These are phyloP conservation scores for Yamadazyma philogaea DNA, from an alignment of 805 yeast species.

Conservation along the genomic window DNA sequence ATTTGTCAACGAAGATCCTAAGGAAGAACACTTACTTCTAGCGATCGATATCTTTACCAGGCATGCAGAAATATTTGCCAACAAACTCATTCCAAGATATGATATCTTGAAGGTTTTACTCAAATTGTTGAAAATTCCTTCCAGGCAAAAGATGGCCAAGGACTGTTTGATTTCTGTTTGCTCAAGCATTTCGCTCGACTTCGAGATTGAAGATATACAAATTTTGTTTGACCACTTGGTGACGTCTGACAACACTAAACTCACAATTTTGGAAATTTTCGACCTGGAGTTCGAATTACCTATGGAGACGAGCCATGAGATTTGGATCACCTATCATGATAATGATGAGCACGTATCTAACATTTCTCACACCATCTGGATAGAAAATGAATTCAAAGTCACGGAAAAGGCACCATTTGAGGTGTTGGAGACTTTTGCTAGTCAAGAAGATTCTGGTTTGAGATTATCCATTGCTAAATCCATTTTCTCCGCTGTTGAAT, in stretches of 20 bases:
- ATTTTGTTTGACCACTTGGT: slow-evolving; percentile 56
- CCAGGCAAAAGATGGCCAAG: slow-evolving; percentile 76
- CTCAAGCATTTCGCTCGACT: slow-evolving; percentile 68
- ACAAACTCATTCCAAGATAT: slow-evolving; percentile 64
- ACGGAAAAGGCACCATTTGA: slow-evolving; percentile 39
- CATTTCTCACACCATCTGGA: slow-evolving; percentile 81
- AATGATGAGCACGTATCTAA: slow-evolving; percentile 59
- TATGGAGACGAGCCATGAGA: slow-evolving; percentile 54
- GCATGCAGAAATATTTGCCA: slow-evolving; percentile 67
- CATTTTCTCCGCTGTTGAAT: slow-evolving; percentile 53
- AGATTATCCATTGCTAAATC: slow-evolving; percentile 73
- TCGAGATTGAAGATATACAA: slow-evolving; percentile 53
- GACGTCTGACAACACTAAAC: slow-evolving; percentile 71
- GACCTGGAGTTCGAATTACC: slow-evolving; percentile 76
- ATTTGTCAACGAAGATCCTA: slow-evolving; percentile 77
- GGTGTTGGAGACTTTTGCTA: slow-evolving; percentile 47
- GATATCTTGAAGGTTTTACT: slow-evolving; percentile 61
- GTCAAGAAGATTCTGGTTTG: slow-evolving; percentile 58
- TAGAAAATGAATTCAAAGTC: slow-evolving; percentile 61
- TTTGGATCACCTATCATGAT: slow-evolving; percentile 79
- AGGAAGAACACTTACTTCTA: slow-evolving; percentile 79
- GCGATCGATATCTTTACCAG: slow-evolving; percentile 71
- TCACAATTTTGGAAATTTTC: slow-evolving; percentile 74
- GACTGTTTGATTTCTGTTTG: slow-evolving; percentile 78
- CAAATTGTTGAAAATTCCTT: slow-evolving; percentile 65